A percentile compares a stretch with the other conserved stretches of the same genome.
Evolutionary conservation across 2,329 filamentous ascomycete genomes (phyloP).

Genomic region (Beauveria brongniartii): DNA sequence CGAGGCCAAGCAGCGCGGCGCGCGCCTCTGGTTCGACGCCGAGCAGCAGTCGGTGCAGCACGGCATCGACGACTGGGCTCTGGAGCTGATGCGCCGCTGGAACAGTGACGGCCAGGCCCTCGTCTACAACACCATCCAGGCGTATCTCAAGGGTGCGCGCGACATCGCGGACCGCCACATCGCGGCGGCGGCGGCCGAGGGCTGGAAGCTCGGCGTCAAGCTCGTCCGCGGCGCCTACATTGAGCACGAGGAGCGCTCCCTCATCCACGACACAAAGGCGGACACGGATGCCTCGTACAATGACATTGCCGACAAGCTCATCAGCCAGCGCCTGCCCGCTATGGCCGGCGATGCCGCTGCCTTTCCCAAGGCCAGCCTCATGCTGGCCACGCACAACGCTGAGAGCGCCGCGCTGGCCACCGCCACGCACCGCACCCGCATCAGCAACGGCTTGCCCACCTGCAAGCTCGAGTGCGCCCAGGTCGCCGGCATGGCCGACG

Average conservation of each 20-base stretch:
- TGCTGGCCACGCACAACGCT: slow-evolving; percentile 71
- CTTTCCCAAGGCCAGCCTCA: slow-evolving; percentile 49
- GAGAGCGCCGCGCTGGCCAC: slow-evolving; percentile 49
- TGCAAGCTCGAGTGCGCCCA: slow-evolving; percentile 45
- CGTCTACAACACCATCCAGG: slow-evolving; percentile 67
- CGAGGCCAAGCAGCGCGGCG: slow-evolving; percentile 53
- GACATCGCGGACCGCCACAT: slow-evolving; percentile 47
- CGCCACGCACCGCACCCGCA: slow-evolving; percentile 13
- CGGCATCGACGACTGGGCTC: slow-evolving; percentile 66
- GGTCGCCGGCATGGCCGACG: slow-evolving; percentile 83
- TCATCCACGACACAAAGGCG: slow-evolving; percentile 59
- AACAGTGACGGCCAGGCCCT: slow-evolving; percentile 56
- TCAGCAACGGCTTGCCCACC: slow-evolving; percentile 6
- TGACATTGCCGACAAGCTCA: slow-evolving; percentile 52
- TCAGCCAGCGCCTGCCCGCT: slow-evolving; percentile 39
- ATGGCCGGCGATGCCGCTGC: slow-evolving; percentile 19
- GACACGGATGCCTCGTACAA: slow-evolving; percentile 62
- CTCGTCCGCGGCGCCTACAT: slow-evolving; percentile 63
- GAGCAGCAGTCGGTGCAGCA: slow-evolving; percentile 66
- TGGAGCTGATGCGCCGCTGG: slow-evolving; percentile 63
- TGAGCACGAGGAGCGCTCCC: slow-evolving; percentile 51
- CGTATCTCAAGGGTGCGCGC: slow-evolving; percentile 55
- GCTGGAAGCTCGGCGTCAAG: slow-evolving; percentile 58
- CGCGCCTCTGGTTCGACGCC: slow-evolving; percentile 67
- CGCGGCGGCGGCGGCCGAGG: slow-evolving; percentile 40